These are phyloP conservation scores for Calonectria honghensis DNA, from an alignment of 2,329 filamentous ascomycete species.

Conservation along the genomic window DNA sequence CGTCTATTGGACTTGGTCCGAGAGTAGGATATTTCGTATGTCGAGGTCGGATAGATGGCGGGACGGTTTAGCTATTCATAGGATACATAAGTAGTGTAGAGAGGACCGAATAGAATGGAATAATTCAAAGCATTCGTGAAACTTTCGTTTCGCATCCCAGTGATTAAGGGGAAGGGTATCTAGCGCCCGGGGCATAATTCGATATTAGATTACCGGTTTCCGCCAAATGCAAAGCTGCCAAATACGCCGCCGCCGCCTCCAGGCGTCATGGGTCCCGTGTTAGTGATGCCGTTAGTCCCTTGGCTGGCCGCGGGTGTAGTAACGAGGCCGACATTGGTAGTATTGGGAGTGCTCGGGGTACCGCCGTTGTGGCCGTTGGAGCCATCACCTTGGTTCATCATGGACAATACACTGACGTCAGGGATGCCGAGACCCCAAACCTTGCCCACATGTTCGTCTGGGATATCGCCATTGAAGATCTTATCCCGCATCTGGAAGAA, in stretches of 20 bases:
- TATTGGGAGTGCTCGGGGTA: constrained; percentile 81
- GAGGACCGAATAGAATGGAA: constrained; percentile 14
- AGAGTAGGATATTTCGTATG: not conserved
- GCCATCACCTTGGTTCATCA: constrained; percentile 58
- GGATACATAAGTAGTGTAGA: constrained; percentile 5
- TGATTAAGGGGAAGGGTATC: constrained; percentile 6
- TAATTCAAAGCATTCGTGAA: constrained; percentile 37
- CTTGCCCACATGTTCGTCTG: constrained; percentile 89
- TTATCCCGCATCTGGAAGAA: constrained; percentile 95
- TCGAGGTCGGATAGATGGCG: not conserved
- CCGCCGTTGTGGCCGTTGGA: constrained; percentile 65
- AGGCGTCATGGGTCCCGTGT: constrained; percentile 85
- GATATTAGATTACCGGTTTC: constrained; percentile 57
- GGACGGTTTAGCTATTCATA: not conserved
- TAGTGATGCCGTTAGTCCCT: constrained; percentile 73
- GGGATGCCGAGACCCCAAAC: constrained; percentile 93
- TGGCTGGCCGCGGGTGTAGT: constrained; percentile 70
- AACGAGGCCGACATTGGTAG: constrained; percentile 71
- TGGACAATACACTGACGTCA: constrained; percentile 69
- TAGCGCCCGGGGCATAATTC: not conserved
- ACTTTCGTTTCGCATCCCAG: constrained; percentile 31
- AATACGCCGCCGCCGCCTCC: constrained; percentile 85
- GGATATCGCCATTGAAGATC: constrained; percentile 89
- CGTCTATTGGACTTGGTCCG: not conserved
- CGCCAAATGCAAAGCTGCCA: constrained; percentile 79